These are phyloP conservation scores for Dalbergia cochinchinensis DNA, from an alignment of 306 rosid species.

Conservation along the genomic window DNA sequence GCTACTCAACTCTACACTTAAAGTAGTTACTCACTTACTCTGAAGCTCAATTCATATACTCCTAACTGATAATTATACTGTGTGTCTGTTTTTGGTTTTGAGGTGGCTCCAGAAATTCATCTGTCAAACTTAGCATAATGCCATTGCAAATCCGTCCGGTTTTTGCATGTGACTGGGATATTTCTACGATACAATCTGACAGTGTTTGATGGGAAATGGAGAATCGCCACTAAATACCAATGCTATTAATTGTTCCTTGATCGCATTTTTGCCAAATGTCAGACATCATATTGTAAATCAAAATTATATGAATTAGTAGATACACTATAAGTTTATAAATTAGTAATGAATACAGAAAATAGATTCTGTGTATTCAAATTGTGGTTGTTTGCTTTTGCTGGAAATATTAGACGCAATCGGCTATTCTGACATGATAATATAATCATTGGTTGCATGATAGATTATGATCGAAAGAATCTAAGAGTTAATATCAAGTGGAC, in stretches of 20 bases:
- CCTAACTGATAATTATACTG: not conserved
- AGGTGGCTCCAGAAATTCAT: constrained; percentile 46
- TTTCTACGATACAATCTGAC: constrained; percentile 30
- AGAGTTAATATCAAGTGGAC: too few species aligned
- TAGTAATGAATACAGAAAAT: constrained; percentile 38
- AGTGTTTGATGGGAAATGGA: constrained; percentile 38
- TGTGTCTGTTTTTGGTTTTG: constrained; percentile 14
- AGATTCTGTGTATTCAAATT: not conserved
- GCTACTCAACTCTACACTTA: not conserved
- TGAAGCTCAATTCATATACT: not conserved
- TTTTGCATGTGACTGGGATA: constrained; percentile 36
- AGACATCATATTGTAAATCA: constrained; percentile 43
- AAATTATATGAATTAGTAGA: constrained; percentile 14
- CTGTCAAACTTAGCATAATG: constrained; percentile 12
- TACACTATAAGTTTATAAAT: constrained; percentile 2
- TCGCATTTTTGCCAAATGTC: not conserved
- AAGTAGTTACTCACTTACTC: not conserved
- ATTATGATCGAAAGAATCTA: too few species aligned
- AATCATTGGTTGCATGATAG: not conserved
- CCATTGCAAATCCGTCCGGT: constrained; percentile 10
- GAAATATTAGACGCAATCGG: not conserved
- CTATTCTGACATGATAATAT: not conserved
- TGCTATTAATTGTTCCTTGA: constrained; percentile 35
- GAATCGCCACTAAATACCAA: constrained; percentile 34
- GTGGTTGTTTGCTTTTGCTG: constrained; percentile 22